Evolutionary conservation across 176 grass and related monocot genomes (phyloP).

Genomic region (barley (Hordeum vulgare)): DNA sequence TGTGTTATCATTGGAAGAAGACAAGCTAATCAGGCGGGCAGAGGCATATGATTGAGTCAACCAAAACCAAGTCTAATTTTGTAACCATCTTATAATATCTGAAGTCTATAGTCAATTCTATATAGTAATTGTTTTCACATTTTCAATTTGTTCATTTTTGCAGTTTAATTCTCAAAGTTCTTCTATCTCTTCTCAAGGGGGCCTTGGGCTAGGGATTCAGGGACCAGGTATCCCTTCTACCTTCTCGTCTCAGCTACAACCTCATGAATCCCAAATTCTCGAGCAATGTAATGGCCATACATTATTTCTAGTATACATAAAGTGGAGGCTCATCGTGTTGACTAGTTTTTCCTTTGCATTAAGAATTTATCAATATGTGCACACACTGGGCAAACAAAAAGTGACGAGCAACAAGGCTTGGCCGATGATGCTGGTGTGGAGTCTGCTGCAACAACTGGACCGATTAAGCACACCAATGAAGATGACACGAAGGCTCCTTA

Average conservation of each 20-base stretch:
- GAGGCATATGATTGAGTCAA: too few species aligned
- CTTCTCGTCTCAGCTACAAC: too few species aligned
- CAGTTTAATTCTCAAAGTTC: conserved; percentile 81
- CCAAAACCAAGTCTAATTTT: too few species aligned
- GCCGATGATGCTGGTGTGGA: conserved; percentile 59
- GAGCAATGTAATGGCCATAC: too few species aligned
- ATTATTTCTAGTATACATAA: too few species aligned
- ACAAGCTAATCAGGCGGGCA: too few species aligned
- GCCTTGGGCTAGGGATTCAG: conserved; percentile 52
- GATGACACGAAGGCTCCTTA: conserved; percentile 73
- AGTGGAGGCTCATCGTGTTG: too few species aligned
- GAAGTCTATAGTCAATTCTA: background rate
- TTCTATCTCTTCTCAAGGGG: conserved; percentile 56
- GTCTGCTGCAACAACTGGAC: conserved; percentile 36
- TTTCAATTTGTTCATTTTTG: conserved; percentile 29
- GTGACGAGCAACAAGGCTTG: conserved; percentile 52
- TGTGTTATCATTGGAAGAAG: too few species aligned
- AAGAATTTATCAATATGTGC: conserved; percentile 26
- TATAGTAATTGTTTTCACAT: background rate
- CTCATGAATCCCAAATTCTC: too few species aligned
- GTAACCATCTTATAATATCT: too few species aligned
- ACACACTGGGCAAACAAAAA: conserved; percentile 63
- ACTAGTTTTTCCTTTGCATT: too few species aligned
- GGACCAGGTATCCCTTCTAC: conserved; percentile 59
- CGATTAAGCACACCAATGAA: conserved; percentile 67